phyloP scores from a whole-genome alignment of 2,329 filamentous ascomycete genomes.

The Nemania abortiva region DNA sequence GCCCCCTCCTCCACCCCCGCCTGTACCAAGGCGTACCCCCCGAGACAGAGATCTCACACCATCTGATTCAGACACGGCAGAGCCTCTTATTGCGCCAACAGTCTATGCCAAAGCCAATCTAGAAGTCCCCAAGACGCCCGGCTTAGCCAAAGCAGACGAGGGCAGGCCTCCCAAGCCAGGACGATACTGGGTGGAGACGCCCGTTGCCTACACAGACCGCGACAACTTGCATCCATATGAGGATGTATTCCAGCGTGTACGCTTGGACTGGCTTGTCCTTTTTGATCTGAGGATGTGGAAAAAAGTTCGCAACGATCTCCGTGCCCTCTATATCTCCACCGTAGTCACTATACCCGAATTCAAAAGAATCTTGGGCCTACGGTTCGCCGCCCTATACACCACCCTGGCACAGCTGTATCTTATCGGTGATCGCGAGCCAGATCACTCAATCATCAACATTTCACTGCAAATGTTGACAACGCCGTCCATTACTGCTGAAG shows the following conservation, averaged over 20 bases:
- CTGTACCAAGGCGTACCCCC: constrained; percentile 59
- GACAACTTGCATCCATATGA: constrained; percentile 78
- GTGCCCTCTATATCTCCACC: constrained; percentile 95
- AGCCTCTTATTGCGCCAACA: constrained; percentile 72
- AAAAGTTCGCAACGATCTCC: constrained; percentile 87
- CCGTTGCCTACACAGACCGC: constrained; percentile 73
- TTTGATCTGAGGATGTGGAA: constrained; percentile 98
- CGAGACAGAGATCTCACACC: constrained; percentile 74
- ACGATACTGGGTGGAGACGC: constrained; percentile 88
- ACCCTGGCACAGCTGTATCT: constrained; percentile 93
- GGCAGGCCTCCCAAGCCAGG: constrained; percentile 72
- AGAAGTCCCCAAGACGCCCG: constrained; percentile 86
- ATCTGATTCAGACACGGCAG: constrained; percentile 79
- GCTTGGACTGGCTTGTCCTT: constrained; percentile 92
- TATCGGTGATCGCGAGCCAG: constrained; percentile 94
- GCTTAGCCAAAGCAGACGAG: constrained; percentile 57
- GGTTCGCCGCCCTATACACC: constrained; percentile 96
- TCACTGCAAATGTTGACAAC: constrained; percentile 97
- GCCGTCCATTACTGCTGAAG: constrained; percentile 94
- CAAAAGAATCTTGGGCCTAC: constrained; percentile 90
- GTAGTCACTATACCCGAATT: constrained; percentile 96
- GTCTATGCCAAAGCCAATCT: constrained; percentile 74
- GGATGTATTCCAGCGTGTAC: constrained; percentile 88
- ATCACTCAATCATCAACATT: constrained; percentile 98
- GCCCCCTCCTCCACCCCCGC: constrained; percentile 74